A percentile compares a stretch with the other conserved stretches of the same genome.
Evolutionary conservation across 305 asterid genomes (phyloP).

Genomic region (Nicotiana rustica): DNA sequence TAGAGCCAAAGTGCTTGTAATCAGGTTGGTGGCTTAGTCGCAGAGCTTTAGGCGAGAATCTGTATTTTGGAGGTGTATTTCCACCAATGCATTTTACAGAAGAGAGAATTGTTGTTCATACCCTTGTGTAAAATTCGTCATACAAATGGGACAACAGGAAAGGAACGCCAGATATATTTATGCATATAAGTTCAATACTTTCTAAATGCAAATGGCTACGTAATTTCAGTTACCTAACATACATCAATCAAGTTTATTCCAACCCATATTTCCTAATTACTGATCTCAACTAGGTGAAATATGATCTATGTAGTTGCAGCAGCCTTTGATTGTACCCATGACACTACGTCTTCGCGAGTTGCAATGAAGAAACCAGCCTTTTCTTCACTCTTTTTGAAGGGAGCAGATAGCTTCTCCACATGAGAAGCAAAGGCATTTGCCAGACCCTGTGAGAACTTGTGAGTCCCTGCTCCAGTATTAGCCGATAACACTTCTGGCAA

Average conservation of each 20-base stretch:
- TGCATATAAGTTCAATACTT: not conserved
- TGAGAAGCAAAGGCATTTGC: slow-evolving; percentile 78
- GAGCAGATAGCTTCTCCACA: slow-evolving; percentile 72
- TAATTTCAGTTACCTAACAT: not conserved
- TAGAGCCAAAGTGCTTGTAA: slow-evolving; percentile 44
- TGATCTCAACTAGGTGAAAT: slow-evolving; percentile 23
- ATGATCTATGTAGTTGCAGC: slow-evolving; percentile 42
- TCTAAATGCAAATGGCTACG: not conserved
- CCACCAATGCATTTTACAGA: slow-evolving; percentile 54
- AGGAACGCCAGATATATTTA: not conserved
- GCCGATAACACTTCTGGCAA: slow-evolving; percentile 84
- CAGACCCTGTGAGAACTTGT: slow-evolving; percentile 80
- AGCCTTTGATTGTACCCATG: slow-evolving; percentile 70
- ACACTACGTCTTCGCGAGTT: slow-evolving; percentile 66
- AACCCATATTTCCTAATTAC: not conserved
- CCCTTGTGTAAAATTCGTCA: slow-evolving; percentile 17
- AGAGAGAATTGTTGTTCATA: slow-evolving; percentile 31
- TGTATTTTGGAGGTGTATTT: slow-evolving; percentile 65
- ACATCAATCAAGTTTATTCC: slow-evolving; percentile 22
- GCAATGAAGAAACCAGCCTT: slow-evolving; percentile 86
- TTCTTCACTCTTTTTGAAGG: slow-evolving; percentile 71
- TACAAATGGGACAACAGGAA: not conserved
- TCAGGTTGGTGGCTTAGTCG: slow-evolving; percentile 48
- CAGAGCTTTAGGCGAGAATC: slow-evolving; percentile 52
- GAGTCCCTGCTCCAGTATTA: slow-evolving; percentile 84